phyloP scores from a whole-genome alignment of 2,329 filamentous ascomycete species.

The Alternaria gaisen region DNA sequence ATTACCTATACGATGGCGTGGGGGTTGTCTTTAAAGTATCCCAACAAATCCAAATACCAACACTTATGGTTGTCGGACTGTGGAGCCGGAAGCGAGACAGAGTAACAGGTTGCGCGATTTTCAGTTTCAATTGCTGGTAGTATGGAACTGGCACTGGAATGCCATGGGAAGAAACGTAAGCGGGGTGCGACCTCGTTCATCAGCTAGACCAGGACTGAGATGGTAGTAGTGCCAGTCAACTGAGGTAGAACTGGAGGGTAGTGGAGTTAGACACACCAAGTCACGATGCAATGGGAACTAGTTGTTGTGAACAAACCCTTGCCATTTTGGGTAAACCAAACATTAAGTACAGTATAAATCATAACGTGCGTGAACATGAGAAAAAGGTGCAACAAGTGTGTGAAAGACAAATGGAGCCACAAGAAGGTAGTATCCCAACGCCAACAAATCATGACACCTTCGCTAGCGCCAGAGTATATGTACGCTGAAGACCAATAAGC shows the following conservation, averaged over 20 bases:
- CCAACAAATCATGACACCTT: conserved; percentile 10
- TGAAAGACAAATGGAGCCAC: conserved; percentile 5
- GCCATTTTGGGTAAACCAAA: conserved; percentile 23
- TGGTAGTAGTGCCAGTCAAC: not conserved
- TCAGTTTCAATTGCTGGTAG: not conserved
- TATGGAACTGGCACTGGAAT: not conserved
- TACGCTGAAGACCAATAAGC: conserved; percentile 16
- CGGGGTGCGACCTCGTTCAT: not conserved
- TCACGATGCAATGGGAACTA: not conserved
- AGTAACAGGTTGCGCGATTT: not conserved
- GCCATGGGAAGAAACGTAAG: not conserved
- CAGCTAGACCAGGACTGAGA: not conserved
- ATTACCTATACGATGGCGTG: not conserved
- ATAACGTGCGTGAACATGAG: conserved; percentile 15
- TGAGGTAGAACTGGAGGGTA: not conserved
- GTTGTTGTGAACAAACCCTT: conserved; percentile 25
- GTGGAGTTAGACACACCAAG: not conserved
- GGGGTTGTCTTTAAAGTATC: not conserved
- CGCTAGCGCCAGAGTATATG: conserved; percentile 20
- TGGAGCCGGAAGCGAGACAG: not conserved
- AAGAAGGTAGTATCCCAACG: conserved; percentile 15
- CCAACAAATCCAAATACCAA: not conserved
- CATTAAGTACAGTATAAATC: conserved; percentile 17
- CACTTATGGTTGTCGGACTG: not conserved
- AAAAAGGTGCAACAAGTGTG: conserved; percentile 10